Evolutionary conservation across 768 basidiomycete species (phyloP).

Genomic region (Clathrus columnatus): DNA sequence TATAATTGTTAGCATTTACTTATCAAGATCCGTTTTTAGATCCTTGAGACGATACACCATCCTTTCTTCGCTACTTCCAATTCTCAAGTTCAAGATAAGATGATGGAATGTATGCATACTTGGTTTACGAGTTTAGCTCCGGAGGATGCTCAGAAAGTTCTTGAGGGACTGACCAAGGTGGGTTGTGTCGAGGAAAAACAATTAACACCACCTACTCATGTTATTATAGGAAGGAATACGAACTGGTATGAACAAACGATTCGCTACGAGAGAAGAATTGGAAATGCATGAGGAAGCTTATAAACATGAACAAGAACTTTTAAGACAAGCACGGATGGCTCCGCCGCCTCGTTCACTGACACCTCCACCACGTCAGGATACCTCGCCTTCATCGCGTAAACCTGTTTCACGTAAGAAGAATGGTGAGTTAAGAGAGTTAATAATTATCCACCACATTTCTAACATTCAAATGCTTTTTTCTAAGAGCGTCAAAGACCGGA

Average conservation of each 20-base stretch:
- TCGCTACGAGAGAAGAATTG: constrained; percentile 35
- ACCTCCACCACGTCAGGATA: background rate
- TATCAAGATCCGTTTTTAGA: constrained; percentile 29
- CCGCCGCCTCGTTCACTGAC: background rate
- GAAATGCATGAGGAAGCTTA: background rate
- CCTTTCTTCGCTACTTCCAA: constrained; percentile 51
- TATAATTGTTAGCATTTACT: background rate
- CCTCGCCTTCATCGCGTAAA: background rate
- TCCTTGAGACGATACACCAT: constrained; percentile 62
- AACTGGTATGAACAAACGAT: constrained; percentile 47
- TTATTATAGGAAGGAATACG: constrained; percentile 41
- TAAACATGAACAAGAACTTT: background rate
- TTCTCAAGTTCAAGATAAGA: constrained; percentile 48
- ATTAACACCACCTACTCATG: background rate
- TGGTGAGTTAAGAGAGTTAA: background rate
- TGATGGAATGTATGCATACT: constrained; percentile 47
- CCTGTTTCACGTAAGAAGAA: background rate
- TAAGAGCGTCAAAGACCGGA: background rate
- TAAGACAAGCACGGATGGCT: background rate
- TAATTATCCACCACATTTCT: background rate
- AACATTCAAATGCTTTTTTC: background rate
- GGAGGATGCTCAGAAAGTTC: constrained; percentile 35
- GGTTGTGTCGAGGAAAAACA: background rate
- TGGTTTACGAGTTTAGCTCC: constrained; percentile 44
- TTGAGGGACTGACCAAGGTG: constrained; percentile 48